These are phyloP conservation scores for Sherardia arvensis DNA, from an alignment of 257 asterid species.

Conservation along the genomic window DNA sequence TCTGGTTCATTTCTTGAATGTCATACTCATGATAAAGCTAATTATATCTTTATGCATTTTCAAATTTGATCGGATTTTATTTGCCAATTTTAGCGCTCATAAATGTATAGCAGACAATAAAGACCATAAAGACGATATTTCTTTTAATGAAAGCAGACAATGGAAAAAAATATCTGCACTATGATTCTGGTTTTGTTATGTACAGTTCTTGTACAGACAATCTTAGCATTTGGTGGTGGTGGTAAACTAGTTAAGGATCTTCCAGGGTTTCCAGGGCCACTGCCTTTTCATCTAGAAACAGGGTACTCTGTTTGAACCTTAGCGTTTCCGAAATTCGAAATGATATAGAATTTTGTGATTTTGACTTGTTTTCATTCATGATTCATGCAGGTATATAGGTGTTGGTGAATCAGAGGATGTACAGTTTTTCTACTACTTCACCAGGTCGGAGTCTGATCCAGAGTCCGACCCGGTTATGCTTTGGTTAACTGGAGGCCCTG, in stretches of 20 bases:
- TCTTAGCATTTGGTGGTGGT: not conserved
- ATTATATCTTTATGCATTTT: too few relatives aligned
- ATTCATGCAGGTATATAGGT: slow-evolving; percentile 15
- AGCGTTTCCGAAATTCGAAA: not conserved
- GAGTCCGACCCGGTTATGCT: slow-evolving; percentile 15
- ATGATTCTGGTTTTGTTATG: not conserved
- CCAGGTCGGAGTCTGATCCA: slow-evolving; percentile 9
- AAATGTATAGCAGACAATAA: too few relatives aligned
- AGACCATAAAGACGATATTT: too few relatives aligned
- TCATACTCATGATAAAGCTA: too few relatives aligned
- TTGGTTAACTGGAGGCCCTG: slow-evolving; percentile 19
- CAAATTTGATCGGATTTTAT: too few relatives aligned
- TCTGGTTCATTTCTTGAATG: too few relatives aligned
- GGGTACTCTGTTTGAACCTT: slow-evolving; percentile 10
- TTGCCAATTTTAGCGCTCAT: too few relatives aligned
- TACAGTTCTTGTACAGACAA: not conserved
- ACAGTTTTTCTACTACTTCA: slow-evolving; percentile 19
- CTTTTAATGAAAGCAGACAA: not conserved
- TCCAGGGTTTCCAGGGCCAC: slow-evolving; percentile 23
- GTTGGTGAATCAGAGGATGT: slow-evolving; percentile 21
- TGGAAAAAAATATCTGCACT: not conserved
- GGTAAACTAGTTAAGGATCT: slow-evolving; percentile 15
- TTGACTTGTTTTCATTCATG: not conserved
- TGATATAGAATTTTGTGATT: not conserved
- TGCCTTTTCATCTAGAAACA: slow-evolving; percentile 21